These are phyloP conservation scores for Linnemannia exigua DNA, from an alignment of 192 early-diverging fungal species.

Conservation along the genomic window DNA sequence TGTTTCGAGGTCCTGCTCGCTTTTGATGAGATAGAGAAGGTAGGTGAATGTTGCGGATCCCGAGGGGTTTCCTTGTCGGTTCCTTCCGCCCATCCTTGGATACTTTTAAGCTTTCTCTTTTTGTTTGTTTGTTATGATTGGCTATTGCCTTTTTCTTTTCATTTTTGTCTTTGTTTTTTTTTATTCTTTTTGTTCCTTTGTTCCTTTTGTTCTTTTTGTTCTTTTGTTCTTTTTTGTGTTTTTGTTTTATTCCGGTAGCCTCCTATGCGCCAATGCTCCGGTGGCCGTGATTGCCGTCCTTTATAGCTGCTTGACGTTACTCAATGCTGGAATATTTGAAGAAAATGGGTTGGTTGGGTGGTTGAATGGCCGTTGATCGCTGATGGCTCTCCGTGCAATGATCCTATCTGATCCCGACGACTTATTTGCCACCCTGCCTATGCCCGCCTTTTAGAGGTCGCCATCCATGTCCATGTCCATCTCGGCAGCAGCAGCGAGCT, in stretches of 20 bases:
- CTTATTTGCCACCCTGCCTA: not conserved
- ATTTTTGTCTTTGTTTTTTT: not conserved
- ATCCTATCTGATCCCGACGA: not conserved
- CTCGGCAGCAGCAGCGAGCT: constrained; percentile 15
- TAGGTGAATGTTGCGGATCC: too few relatives aligned
- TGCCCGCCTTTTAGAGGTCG: not conserved
- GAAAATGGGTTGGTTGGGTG: not conserved
- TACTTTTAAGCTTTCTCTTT: not conserved
- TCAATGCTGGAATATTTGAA: not conserved
- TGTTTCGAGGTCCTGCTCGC: not conserved
- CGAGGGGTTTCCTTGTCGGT: not conserved
- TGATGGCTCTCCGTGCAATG: not conserved
- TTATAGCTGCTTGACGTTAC: not conserved
- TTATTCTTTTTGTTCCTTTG: not conserved
- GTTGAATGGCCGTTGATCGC: too few relatives aligned
- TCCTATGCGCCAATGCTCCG: constrained; percentile 2
- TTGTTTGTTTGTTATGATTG: not conserved
- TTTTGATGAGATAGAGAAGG: not conserved
- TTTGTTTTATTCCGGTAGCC: not conserved
- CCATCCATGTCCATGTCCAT: constrained; percentile 53
- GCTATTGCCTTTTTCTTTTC: too few relatives aligned
- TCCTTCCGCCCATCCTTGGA: not conserved
- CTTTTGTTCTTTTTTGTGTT: constrained; percentile 7
- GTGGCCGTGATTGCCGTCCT: not conserved
- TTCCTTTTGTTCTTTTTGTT: not conserved